Base-by-base conservation (phyloP, 257 asterid genomes). In the Striga asiatica region DNA sequence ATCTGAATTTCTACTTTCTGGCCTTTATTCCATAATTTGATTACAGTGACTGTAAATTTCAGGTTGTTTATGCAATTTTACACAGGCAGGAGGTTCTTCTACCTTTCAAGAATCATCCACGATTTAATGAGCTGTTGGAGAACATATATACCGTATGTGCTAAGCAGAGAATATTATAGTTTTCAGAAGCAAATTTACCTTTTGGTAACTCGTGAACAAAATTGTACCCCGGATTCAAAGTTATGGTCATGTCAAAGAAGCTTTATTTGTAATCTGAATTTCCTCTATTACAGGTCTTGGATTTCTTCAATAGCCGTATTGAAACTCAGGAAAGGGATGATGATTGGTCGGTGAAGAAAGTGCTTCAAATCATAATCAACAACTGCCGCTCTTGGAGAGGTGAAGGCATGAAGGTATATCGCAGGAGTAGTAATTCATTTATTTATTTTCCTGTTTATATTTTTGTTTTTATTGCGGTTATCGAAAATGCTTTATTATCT, bases 371-470 rank as follows among this genome's bases (percentile, higher is more conserved):
- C 63, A 81, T 92, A 63, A 62, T 83, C 31, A 79, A 76, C 64
- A 76, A 83, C 67, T 82, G 94, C 60, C 79, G 97, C 59, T 83
- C 94, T 41, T 92, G 99, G 99, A 81, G 97, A 72, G 99, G 95
- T 28, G 99, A 88, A 50, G 97, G 99, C 72, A 78, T 92, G 88
- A 92, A 84, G 92, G 97, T 88, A 65, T 14, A n/a, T n/a, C n/a
- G n/a, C n/a, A n/a, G n/a, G n/a, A n/a, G n/a, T n/a, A n/a, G n/a
- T n/a, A n/a, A n/a, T n/a, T n/a, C n/a, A n/a, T n/a, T n/a, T n/a
- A 42, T 5, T 7, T 39, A 29, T 29, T 10, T 1, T 29, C 2
- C 8, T 29, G 8, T 39, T 39, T 16, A 43, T n/a, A n/a, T 17
- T 22, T 2, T 43, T 43, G 19, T 6, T 7, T 13, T 48, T 54